Base-by-base conservation (phyloP, 2,329 filamentous ascomycete species). In the Exophiala viscosa region DNA sequence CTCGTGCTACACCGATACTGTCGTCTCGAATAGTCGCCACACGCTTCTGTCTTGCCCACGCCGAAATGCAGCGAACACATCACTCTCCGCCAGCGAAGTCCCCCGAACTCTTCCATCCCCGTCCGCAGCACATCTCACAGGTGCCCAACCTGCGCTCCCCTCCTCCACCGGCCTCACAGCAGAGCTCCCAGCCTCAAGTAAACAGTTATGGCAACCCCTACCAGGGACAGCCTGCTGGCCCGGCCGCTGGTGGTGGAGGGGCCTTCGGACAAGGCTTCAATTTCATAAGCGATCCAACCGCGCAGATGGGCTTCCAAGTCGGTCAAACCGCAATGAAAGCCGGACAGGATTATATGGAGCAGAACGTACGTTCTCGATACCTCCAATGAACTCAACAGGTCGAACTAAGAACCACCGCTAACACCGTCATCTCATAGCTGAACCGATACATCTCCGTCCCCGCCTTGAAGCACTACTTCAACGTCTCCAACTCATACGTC, bases 391-490 rank as follows among this genome's bases (percentile, higher is more conserved):
- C 32, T 18, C 41, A 15, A 31, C 41, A 20, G 28, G 11, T 34
- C 8, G 13, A 42, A 45, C 10, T 15, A 43, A n/a, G 18, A 17
- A 13, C 34, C 20, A 14, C 39, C 23, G 17, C 63, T 65, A 49
- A 65, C 56, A 56, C 39, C 14, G 28, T 33, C 8, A 15, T 9
- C n/a, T 8, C 15, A 45, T 54, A 88, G 85, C 76, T 88, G 64
- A 86, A 85, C 64, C 83, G 84, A 70, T 96, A 92, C 73, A 85
- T 99, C 72, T 96, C 91, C 66, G 87, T 97, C 63, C 86, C 87
- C 11, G 89, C 90, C 14, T 80, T 99, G 40, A 99, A 99, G 73
- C 93, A 96, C 74, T 99, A 97, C 80, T 99, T 99, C 77, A 96
- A 97, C 74, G 93, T 99, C 60, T 95, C 91, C 62, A 99, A 99